Evolutionary conservation across 1,284 basidiomycete genomes (phyloP), one percentile per base, ranked within the genome.

Genomic region (Cutaneotrichosporon spelunceum): DNA sequence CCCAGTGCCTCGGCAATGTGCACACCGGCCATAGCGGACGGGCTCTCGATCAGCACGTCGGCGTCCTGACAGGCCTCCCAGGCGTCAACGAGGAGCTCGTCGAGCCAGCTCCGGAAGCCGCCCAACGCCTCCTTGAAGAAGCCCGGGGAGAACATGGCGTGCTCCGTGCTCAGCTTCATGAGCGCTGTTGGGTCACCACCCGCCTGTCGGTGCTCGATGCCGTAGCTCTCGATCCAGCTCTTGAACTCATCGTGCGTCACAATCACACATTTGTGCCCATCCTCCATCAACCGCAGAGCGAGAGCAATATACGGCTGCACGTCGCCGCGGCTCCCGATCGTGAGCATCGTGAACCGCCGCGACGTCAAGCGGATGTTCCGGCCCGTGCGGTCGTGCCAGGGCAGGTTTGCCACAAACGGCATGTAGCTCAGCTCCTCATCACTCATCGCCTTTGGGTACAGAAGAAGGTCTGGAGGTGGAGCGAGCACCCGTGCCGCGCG

Each of bases 21-120:
- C 64, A 91, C 90, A n/a, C 95, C 95, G n/a, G 88, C 93, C 89
- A 98, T 98, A 6, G 95, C 93, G 73, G 90, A 93, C 0, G 95
- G 95, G 71, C 90, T 92, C 80, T 99, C 95, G 58, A 99, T 84
- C 55, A 99, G 83, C 27, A 98, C 85, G 74, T 99, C 94, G 0
- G 92, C 93, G 23, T 86, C 88, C 80, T 95, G 91, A 74, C 96
- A 99, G 5, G 93, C 94, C 62, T 92, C 86, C 92, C 93, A 98
- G 1, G 93, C 90, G 0, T 92, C 93, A 74, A 87, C 88, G 36
- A 99, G 84, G 5, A 99, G 83, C 72, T 98, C 95, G 73, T 98
- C 95, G 56, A 98, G 82, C 95, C 95, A 99, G 24, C 90, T 91
- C 59, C 95, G 88, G 82, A 98, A 98, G 88, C 85, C 68, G 11